phyloP scores from a whole-genome alignment of 2,329 filamentous ascomycete species.

The Beauveria asiatica region DNA sequence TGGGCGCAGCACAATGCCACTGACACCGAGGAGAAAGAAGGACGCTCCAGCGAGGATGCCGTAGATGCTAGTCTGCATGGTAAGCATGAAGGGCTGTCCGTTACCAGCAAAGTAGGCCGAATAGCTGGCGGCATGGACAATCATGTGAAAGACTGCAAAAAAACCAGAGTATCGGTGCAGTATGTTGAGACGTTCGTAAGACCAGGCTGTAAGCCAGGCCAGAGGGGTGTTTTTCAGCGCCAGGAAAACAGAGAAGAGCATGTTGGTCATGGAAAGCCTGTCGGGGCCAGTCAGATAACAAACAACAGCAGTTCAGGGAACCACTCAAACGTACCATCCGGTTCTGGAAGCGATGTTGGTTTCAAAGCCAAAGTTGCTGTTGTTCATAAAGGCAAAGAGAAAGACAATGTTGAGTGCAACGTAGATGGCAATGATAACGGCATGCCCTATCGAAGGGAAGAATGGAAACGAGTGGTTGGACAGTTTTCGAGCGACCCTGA shows the following conservation, averaged over 20 bases:
- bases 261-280: constrained; percentile 36
- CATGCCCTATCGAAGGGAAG: constrained; percentile 27
- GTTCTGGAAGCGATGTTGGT: constrained; percentile 30
- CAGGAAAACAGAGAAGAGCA: constrained; percentile 44
- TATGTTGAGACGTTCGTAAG: constrained; percentile 50
- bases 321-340: constrained; percentile 26
- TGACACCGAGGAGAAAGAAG: constrained; percentile 35
- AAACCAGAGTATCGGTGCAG: constrained; percentile 47
- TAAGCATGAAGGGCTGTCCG: constrained; percentile 23
- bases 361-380: constrained; percentile 20
- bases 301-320: background rate
- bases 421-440: constrained; percentile 21
- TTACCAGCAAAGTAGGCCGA: constrained; percentile 29
- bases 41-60: constrained; percentile 40
- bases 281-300: background rate
- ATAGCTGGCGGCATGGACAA: constrained; percentile 39
- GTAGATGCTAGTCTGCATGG: constrained; percentile 31
- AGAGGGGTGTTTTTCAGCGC: constrained; percentile 52
- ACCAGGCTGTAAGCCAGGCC: constrained; percentile 42
- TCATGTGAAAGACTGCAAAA: constrained; percentile 34
- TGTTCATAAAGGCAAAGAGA: constrained; percentile 26
- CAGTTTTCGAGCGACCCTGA: constrained; percentile 21
- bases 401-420: constrained; percentile 26
- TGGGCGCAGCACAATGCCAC: constrained; percentile 34
- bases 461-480: constrained; percentile 19